phyloP scores from a whole-genome alignment of 257 asterid genomes.

The Leptodermis oblonga region DNA sequence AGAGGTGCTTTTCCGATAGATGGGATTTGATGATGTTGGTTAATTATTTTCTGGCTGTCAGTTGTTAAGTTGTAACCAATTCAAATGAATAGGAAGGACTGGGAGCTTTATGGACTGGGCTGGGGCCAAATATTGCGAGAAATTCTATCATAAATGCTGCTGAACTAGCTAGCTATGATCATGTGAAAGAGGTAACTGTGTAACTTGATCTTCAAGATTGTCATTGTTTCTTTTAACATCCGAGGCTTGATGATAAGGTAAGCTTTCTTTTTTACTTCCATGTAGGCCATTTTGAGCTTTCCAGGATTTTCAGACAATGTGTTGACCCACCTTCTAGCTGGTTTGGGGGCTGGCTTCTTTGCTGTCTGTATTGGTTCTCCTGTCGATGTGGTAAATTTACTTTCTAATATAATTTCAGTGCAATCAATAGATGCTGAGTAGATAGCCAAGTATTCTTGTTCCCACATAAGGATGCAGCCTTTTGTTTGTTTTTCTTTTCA shows the following conservation, averaged over 20 bases:
- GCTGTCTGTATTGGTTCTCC: constrained; percentile 97
- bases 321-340: constrained; percentile 80
- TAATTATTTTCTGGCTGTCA: constrained; percentile 17
- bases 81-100: constrained; percentile 75
- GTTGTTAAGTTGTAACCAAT: constrained; percentile 24
- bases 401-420: neutral
- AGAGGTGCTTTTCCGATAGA: constrained; percentile 49
- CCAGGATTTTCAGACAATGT: constrained; percentile 80
- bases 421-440: neutral
- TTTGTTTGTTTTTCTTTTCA: neutral
- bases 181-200: constrained; percentile 64
- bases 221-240: neutral
- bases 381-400: constrained; percentile 76
- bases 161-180: constrained; percentile 92
- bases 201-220: constrained; percentile 8
- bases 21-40: constrained; percentile 2
- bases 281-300: constrained; percentile 62
- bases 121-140: constrained; percentile 88
- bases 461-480: neutral
- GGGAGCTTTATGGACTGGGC: constrained; percentile 90
- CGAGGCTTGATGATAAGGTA: constrained; percentile 5
- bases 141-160: constrained; percentile 93
- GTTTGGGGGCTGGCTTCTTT: constrained; percentile 94
- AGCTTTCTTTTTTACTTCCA: neutral
- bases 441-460: neutral